Evolutionary conservation across 163 green algal species (phyloP).

Genomic region (Chlorella variabilis): DNA sequence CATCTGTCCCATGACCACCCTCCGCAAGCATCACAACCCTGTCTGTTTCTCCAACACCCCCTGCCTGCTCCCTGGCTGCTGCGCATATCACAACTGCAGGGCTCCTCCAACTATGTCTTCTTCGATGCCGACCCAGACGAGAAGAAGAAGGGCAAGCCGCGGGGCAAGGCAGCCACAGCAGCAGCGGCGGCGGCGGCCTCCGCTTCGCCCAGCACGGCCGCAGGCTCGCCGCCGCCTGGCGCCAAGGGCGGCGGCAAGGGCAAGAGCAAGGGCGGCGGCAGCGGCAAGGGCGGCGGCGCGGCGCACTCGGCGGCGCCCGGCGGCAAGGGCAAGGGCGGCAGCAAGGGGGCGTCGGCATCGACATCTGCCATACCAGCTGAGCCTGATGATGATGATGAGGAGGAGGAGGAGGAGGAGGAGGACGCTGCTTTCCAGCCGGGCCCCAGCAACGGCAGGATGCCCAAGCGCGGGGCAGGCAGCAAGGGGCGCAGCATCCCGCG

Average conservation of each 20-base stretch:
- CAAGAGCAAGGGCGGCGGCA: neutral
- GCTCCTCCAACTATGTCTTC: constrained; percentile 52
- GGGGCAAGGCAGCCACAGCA: constrained; percentile 8
- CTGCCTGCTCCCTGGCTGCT: neutral
- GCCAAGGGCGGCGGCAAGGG: constrained; percentile 21
- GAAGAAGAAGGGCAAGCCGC: constrained; percentile 1
- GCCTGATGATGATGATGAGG: neutral
- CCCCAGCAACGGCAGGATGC: neutral
- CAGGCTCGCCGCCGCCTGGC: neutral
- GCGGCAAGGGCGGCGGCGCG: neutral
- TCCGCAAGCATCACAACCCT: too few relatives aligned
- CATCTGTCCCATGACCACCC: too few relatives aligned
- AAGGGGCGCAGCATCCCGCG: too few relatives aligned
- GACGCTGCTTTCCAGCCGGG: neutral
- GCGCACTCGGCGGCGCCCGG: too few relatives aligned
- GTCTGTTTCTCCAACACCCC: too few relatives aligned
- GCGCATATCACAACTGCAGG: constrained; percentile 11
- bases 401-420: neutral
- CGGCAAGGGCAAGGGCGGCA: constrained; percentile 1
- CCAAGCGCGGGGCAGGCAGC: too few relatives aligned
- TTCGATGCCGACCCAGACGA: constrained; percentile 66
- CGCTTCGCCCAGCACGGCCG: neutral
- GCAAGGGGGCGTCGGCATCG: too few relatives aligned
- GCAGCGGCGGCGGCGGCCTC: neutral
- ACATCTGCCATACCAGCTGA: too few relatives aligned